Percentiles rank a stretch among this genome's conserved stretches.
Evolutionary conservation across 352 stramenopile species (phyloP).

Genomic region (Phytophthora tentaculata): DNA sequence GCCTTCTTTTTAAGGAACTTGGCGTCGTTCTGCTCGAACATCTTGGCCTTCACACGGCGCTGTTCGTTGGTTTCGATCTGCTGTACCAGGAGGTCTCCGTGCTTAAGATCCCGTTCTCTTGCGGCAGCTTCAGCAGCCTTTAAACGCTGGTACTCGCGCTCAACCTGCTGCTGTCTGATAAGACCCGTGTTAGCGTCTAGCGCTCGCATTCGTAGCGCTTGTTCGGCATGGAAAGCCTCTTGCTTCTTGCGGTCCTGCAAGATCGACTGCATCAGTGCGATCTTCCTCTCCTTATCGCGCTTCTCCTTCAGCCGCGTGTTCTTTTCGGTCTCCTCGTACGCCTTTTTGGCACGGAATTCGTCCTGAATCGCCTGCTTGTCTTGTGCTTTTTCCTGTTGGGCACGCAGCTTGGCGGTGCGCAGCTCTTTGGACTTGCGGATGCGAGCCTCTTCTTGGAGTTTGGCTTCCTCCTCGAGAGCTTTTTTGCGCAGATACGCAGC

Average conservation of each 20-base stretch:
- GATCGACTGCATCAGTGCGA: constrained; percentile 55
- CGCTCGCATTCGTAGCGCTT: constrained; percentile 42
- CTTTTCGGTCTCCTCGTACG: constrained; percentile 71
- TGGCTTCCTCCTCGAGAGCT: constrained; percentile 68
- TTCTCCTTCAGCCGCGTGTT: constrained; percentile 58
- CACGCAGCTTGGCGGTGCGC: constrained; percentile 72
- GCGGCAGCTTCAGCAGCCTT: constrained; percentile 38
- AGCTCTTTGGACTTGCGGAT: constrained; percentile 79
- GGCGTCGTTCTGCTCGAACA: constrained; percentile 72
- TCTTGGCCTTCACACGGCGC: constrained; percentile 57
- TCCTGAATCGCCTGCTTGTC: constrained; percentile 75
- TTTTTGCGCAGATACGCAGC: constrained; percentile 79
- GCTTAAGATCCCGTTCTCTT: constrained; percentile 41
- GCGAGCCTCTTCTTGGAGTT: constrained; percentile 62
- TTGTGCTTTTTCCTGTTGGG: constrained; percentile 83
- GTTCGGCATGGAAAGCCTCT: constrained; percentile 54
- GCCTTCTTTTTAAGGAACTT: constrained; percentile 78
- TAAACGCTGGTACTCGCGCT: constrained; percentile 52
- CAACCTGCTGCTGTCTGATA: constrained; percentile 47
- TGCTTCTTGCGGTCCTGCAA: constrained; percentile 62
- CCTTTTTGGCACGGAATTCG: constrained; percentile 77
- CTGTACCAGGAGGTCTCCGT: constrained; percentile 46
- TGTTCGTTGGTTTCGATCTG: constrained; percentile 71
- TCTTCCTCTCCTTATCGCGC: constrained; percentile 52
- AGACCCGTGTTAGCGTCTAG: constrained; percentile 52